Evolutionary conservation across 805 yeast genomes (phyloP), one percentile per base, ranked within the genome.

Genomic region (Candida boleticola): DNA sequence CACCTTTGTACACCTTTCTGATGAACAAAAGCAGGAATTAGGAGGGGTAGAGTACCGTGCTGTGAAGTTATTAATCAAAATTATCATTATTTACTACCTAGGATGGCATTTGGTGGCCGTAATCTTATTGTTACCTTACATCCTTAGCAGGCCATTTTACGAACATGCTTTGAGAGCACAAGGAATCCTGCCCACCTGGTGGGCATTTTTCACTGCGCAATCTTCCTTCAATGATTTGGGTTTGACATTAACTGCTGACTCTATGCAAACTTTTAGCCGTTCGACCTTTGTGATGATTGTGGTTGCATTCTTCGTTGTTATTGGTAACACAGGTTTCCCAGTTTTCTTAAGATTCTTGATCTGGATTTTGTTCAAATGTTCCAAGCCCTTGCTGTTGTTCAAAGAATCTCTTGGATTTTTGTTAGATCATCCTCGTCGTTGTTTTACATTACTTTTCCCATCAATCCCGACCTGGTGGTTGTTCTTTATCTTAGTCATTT

Each of bases 31-130:
- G 54, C 95, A 86, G 45, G 99, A 93, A 60, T 66, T 93, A 29
- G 99, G 99, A 29, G 99, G 99, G 38, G 97, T 93, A 13, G 99
- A 93, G 57, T 93, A 93, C 59, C 76, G 97, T 34, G 89, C 99
- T 0, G 74, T 87, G 44, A 89, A 89, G 55, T 66, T 89, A 7
- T 66, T 93, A 43, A 79, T 85, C 44, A 76, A 77, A 48, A 76
- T 92, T 35, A 63, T 92, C 11, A 57, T 79, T 0, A 44, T 61
- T 4, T 93, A 87, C 56, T 89, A 87, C 53, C 48, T 89, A 42
- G 96, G 96, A 0, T 81, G 88, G 55, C 89, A 86, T 54, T 45
- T 85, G 3, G 27, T 82, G 19, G 79, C 77, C 0, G 54, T 80
- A 23, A 51, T 74, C 0, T 65, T 79, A 40, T 61, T 84, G 16